Evolutionary conservation across 768 basidiomycete species (phyloP).

Genomic region (Hericium rajendrae): DNA sequence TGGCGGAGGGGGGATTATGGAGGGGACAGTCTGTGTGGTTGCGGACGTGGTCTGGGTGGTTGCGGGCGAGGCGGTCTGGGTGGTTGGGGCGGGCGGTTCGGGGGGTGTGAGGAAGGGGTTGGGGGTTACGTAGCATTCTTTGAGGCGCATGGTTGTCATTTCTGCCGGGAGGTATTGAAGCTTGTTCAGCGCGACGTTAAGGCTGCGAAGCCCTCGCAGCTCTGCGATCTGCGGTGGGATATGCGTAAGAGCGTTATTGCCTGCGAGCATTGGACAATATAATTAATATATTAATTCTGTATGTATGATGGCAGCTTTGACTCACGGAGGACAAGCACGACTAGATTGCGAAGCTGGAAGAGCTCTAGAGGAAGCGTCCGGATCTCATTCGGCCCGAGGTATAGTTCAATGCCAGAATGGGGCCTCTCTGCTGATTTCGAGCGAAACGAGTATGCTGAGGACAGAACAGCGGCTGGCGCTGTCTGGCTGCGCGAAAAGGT

Average conservation of each 20-base stretch:
- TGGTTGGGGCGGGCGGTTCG: not conserved
- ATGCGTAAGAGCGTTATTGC: constrained; percentile 9
- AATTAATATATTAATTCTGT: not conserved
- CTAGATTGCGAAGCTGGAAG: constrained; percentile 11
- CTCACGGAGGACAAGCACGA: constrained; percentile 11
- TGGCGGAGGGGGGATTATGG: not conserved
- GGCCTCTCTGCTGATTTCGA: not conserved
- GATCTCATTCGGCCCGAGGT: constrained; percentile 11
- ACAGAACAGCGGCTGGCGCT: not conserved
- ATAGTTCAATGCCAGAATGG: constrained; percentile 6
- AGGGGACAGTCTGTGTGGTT: not conserved
- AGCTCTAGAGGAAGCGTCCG: constrained; percentile 7
- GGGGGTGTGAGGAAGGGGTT: constrained; percentile 9
- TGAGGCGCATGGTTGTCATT: constrained; percentile 8
- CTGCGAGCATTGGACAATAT: not conserved
- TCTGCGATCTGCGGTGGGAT: constrained; percentile 12
- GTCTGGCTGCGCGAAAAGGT: not conserved
- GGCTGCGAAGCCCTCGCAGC: constrained; percentile 6
- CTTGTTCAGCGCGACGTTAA: constrained; percentile 11
- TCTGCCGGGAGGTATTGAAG: constrained; percentile 13
- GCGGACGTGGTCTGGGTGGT: not conserved
- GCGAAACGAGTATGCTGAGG: not conserved
- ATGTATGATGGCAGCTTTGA: not conserved
- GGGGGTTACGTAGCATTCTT: constrained; percentile 9
- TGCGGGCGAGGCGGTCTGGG: not conserved